A percentile compares a stretch with the other conserved stretches of the same genome.
These are phyloP conservation scores for Euphorbia pulcherrima DNA, from an alignment of 345 rosid genomes.

Conservation along the genomic window DNA sequence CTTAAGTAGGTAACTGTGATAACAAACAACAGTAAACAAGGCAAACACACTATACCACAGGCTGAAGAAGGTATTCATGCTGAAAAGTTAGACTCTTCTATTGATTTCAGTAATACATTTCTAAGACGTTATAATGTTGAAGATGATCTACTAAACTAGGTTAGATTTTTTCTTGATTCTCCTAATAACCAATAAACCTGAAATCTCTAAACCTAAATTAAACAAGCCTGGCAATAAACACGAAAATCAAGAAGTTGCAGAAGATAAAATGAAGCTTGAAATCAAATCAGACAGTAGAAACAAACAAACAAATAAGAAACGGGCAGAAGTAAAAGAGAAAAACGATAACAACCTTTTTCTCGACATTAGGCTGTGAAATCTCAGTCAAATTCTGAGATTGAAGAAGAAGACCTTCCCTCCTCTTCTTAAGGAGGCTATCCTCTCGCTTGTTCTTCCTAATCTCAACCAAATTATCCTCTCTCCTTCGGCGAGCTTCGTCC, in stretches of 20 bases:
- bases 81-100: neutral
- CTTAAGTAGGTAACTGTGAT: too few species aligned
- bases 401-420: constrained; percentile 58
- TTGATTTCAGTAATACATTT: neutral
- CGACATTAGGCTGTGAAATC: neutral
- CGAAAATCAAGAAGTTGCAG: neutral
- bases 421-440: constrained; percentile 64
- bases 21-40: too few species aligned
- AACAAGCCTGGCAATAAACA: neutral
- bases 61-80: too few species aligned
- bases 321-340: neutral
- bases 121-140: neutral
- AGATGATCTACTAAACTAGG: neutral
- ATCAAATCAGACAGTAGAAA: neutral
- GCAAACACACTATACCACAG: too few species aligned
- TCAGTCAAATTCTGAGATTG: constrained; percentile 32
- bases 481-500: constrained; percentile 69
- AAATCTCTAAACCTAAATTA: neutral
- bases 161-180: neutral
- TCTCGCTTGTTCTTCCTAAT: constrained; percentile 72
- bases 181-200: neutral
- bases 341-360: neutral
- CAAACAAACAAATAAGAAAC: neutral
- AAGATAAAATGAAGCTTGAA: neutral
- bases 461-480: constrained; percentile 78